These are phyloP conservation scores for Acanthamoeba lenticulata DNA, from an alignment of 208 protist species.

Conservation along the genomic window DNA sequence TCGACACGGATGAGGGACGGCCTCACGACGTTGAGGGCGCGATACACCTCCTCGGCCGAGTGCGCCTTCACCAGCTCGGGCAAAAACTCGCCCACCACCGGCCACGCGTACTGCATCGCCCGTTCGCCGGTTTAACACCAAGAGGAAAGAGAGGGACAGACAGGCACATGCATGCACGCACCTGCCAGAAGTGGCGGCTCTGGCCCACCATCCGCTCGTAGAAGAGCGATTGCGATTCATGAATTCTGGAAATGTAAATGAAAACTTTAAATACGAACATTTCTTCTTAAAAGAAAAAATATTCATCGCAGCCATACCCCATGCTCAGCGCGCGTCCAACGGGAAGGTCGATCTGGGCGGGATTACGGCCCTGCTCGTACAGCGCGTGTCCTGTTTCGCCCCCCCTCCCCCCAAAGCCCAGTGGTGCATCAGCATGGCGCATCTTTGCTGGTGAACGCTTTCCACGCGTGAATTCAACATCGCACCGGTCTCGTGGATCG, in stretches of 20 bases:
- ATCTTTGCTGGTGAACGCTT: background rate
- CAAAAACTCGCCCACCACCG: background rate
- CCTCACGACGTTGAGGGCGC: conserved; percentile 26
- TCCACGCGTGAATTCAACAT: background rate
- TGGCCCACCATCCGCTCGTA: conserved; percentile 46
- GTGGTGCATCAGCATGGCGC: background rate
- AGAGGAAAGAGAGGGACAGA: too few species aligned
- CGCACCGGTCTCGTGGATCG: conserved; percentile 30
- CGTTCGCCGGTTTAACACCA: too few species aligned
- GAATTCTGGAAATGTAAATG: background rate
- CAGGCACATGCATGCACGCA: background rate
- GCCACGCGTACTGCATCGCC: conserved; percentile 7
- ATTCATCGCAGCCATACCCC: background rate
- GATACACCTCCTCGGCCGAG: background rate
- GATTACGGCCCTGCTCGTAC: conserved; percentile 39
- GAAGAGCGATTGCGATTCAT: conserved; percentile 54
- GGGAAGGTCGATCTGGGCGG: background rate
- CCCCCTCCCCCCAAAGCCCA: too few species aligned
- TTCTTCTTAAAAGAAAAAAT: background rate
- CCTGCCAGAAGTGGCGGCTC: conserved; percentile 49
- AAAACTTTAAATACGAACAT: background rate
- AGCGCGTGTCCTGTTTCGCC: background rate
- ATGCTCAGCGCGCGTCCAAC: background rate
- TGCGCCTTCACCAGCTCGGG: background rate
- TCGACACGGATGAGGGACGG: conserved; percentile 40